Evolutionary conservation across 2,329 filamentous ascomycete genomes (phyloP), one percentile per base, ranked within the genome.

Genomic region (Coleophoma cylindrospora): DNA sequence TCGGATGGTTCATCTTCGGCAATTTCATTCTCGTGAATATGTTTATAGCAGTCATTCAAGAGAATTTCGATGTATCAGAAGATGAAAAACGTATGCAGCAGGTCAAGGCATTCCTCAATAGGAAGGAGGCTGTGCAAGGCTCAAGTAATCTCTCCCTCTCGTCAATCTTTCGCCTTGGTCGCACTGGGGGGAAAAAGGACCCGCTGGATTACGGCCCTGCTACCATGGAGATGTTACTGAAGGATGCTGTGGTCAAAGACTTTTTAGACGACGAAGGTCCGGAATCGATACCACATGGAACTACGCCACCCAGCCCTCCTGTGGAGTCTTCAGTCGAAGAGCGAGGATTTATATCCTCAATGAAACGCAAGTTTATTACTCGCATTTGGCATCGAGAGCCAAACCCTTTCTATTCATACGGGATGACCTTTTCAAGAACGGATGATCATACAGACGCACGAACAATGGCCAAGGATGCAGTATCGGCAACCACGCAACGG

Each of bases 41-140:
- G 94, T 99, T 99, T 75, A 97, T 99, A 88, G 94, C 94, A 76
- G 94, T 99, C 71, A 99, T 99, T 57, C 94, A 99, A 68, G 94
- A 99, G 66, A 99, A 96, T 64, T 99, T 99, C 66, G 94, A 99
- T 70, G 91, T 99, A 22, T 95, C 91, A 3, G 94, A 99, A 66
- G 95, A 99, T 65, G 91, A 97, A 67, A 99, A 99, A 70, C 90
- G 95, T 17, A 72, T 97, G 54, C 90, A 97, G 66, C 95, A 99
- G 70, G 91, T 99, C 53, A 92, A 91, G 63, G 89, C 92, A 1
- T 99, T 97, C 61, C 74, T 99, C 41, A 89, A 95, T 64, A 84
- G 91, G 59, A 95, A 92, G 65, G 91, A 97, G 61, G 74, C 96
- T 33, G 88, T 86, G 21, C 80, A 73, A 34, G 79, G 82, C 66